These are phyloP conservation scores for Acacia melanoxylon DNA, from an alignment of 306 rosid species.

Conservation along the genomic window DNA sequence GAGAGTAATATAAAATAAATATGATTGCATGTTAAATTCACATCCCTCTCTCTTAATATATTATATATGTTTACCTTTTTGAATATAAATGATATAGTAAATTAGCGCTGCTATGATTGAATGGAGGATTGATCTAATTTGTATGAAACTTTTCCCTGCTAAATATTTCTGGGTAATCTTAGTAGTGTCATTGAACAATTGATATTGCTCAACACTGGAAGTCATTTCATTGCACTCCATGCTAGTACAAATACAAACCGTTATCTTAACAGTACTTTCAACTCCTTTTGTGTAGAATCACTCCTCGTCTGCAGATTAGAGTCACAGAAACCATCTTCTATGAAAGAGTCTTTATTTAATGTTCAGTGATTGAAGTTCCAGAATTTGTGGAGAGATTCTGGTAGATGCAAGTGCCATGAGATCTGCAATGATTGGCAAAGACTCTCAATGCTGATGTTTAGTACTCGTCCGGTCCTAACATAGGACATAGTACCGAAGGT, in stretches of 20 bases:
- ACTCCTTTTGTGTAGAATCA: slow-evolving; percentile 28
- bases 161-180: slow-evolving; percentile 7
- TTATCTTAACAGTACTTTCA: slow-evolving; percentile 22
- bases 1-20: not conserved
- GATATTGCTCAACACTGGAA: slow-evolving; percentile 7
- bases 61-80: not conserved
- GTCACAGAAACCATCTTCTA: slow-evolving; percentile 33
- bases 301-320: slow-evolving; percentile 22
- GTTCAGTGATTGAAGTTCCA: slow-evolving; percentile 35
- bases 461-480: not conserved
- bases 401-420: slow-evolving; percentile 31
- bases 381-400: slow-evolving; percentile 22
- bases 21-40: not conserved
- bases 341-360: slow-evolving; percentile 28
- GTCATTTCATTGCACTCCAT: slow-evolving; percentile 10
- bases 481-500: too few species aligned
- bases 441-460: slow-evolving; percentile 27
- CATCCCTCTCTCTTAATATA: not conserved
- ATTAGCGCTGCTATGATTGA: not conserved
- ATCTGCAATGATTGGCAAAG: slow-evolving; percentile 31
- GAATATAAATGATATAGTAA: not conserved
- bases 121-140: not conserved
- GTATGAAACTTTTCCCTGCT: not conserved
- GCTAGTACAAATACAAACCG: not conserved
- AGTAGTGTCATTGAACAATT: not conserved